Base-by-base conservation (phyloP, 139 green algal genomes). In the Chlorella sp. region DNA sequence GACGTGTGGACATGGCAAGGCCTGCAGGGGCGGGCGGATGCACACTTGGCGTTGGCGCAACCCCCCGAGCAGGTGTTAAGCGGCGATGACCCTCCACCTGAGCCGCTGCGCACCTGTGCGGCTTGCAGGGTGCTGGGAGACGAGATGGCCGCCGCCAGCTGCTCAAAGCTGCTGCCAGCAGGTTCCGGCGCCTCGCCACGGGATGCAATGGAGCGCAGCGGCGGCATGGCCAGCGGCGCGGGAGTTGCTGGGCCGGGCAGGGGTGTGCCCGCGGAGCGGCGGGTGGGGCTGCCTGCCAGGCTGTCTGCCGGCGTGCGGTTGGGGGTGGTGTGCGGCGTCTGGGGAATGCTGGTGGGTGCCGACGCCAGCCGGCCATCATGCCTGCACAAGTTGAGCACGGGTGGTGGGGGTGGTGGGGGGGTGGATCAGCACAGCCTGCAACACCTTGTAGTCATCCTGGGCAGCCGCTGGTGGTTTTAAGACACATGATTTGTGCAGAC, bases 131-230 rank as follows among this genome's bases (percentile, higher is more conserved):
- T 96, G 32, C 76, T 76, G 0, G 87, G 87, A 25, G 89, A 74
- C 16, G 94, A 89, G 34, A 97, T 83, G 34, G 86, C 75, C 11
- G 86, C 88, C 1, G 94, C 93, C 82, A 97, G 94, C 28, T 74
- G 67, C 64, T 97, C 94, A 82, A 97, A 97, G 28, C 73, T 57
- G 62, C 88, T 85, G 0, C 85, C 26, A 0, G 26, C 30, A 26
- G 74, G 41, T 51, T 34, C 36, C 3, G 15, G 15, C 63, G 38
- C 17, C 38, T 26, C 20, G 44, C 36, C 34, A 4, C 56, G 26
- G 1, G 62, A 36, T 16, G 57, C 56, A 28, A 71, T 70, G 57
- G 56, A 82, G 28, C 78, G 78, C 38, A 60, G 78, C 26, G 62
- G 78, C 15, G 78, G 78, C 62, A 82, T 82, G 32, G 23, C 36